Evolutionary conservation across 78 protist species (phyloP), one percentile per base, ranked within the genome.

Genomic region (Pirum gemmata): DNA sequence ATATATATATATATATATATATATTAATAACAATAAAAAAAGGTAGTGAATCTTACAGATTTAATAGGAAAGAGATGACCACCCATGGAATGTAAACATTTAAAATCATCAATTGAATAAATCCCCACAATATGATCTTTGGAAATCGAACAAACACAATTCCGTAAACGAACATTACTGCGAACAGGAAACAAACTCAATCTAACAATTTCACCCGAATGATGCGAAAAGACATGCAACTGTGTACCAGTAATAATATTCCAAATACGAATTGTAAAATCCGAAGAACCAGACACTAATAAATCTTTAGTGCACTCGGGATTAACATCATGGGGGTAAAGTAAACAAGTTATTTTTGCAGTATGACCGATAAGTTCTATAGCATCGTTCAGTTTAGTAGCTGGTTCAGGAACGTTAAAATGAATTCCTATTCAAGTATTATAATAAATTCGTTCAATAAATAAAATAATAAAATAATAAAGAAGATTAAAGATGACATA

Each of bases 71-170:
- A 82, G 29, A 18, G 40, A 34, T 82, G 86, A 34, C 86, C 86
- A 0, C 86, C 86, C 86, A 82, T 82, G 73, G 25, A 27, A 25
- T 82, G 86, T 34, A 82, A 21, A 25, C 86, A 82, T 34, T 41
- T 34, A 35, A 29, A 31, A 18, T 82, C 86, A 29, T 82, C 86
- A 33, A 82, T 33, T 0, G 86, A 82, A 25, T 82, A 82, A 27
- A 82, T 29, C 51, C 86, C 73, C 72, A 82, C 86, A 41, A 27
- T 82, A 34, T 82, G 86, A 29, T 82, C 86, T n/a, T 73, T 41
- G 74, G 86, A 61, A 18, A 82, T 35, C n/a, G n/a, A n/a, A n/a
- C n/a, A n/a, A n/a, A n/a, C n/a, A n/a, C n/a, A n/a, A n/a, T n/a
- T n/a, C 86, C 51, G 86, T 40, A 25, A 31, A 40, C 74, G 26